Evolutionary conservation across 2,329 filamentous ascomycete species (phyloP).

Genomic region (Colletotrichum sp.): DNA sequence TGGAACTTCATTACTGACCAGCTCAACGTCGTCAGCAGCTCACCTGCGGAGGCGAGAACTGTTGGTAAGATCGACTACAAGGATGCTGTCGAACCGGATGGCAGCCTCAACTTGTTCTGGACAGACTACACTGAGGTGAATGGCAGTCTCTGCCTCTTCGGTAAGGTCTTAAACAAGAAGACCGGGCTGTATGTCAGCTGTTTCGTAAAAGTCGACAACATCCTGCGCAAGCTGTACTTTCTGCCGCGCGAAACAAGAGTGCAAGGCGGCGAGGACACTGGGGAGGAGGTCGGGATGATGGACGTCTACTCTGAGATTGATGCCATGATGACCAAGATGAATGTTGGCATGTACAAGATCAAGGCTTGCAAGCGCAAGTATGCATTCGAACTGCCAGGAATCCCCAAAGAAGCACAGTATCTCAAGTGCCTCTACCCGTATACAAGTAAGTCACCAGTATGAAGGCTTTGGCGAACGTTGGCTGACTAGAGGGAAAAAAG

Average conservation of each 20-base stretch:
- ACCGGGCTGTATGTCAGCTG: conserved; percentile 83
- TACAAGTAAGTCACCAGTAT: conserved; percentile 60
- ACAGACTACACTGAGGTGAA: conserved; percentile 93
- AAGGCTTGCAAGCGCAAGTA: conserved; percentile 91
- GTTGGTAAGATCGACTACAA: conserved; percentile 84
- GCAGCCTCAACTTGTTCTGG: conserved; percentile 95
- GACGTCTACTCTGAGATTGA: conserved; percentile 93
- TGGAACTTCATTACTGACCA: conserved; percentile 90
- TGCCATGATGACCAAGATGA: conserved; percentile 83
- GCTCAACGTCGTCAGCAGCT: conserved; percentile 83
- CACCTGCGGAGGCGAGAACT: conserved; percentile 63
- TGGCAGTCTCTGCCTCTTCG: conserved; percentile 90
- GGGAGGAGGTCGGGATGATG: conserved; percentile 82
- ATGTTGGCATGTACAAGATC: conserved; percentile 90
- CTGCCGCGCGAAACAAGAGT: conserved; percentile 73
- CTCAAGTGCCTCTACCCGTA: conserved; percentile 97
- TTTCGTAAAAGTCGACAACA: conserved; percentile 95
- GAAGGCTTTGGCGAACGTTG: neutral
- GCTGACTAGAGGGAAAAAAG: conserved; percentile 35
- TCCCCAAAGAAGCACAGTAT: conserved; percentile 90
- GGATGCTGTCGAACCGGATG: conserved; percentile 92
- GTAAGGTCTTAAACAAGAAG: conserved; percentile 92
- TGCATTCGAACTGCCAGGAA: conserved; percentile 86
- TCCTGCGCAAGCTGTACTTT: conserved; percentile 91
- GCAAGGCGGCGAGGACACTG: conserved; percentile 68